Conservation (phyloP, 2,329 filamentous ascomycete genomes). For the Stemphylium beticola region DNA sequence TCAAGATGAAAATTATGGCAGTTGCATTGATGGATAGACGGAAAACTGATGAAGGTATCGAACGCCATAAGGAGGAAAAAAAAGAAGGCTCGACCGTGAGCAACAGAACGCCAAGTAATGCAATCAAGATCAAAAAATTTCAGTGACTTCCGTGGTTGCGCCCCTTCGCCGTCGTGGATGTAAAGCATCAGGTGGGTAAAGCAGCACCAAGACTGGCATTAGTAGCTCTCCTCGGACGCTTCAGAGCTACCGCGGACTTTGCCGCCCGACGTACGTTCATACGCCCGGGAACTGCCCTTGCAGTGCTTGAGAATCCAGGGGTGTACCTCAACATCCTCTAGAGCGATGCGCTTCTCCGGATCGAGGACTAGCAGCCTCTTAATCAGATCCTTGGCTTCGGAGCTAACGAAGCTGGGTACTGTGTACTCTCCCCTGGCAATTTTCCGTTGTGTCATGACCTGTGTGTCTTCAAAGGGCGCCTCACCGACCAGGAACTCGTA, state of each 20-base stretch:
- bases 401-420: conserved; percentile 86
- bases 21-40: conserved; percentile 21
- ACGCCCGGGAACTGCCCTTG: conserved; percentile 52
- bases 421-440: conserved; percentile 92
- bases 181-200: conserved; percentile 20
- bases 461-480: conserved; percentile 95
- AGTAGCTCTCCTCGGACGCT: conserved; percentile 34
- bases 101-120: conserved; percentile 13
- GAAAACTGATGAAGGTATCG: background rate
- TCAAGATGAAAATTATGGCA: too few species aligned
- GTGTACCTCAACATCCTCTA: conserved; percentile 87
- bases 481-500: conserved; percentile 97
- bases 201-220: conserved; percentile 1
- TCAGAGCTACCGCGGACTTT: conserved; percentile 36
- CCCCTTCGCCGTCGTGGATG: conserved; percentile 22
- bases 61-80: background rate
- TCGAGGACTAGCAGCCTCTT: conserved; percentile 88
- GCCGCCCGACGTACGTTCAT: conserved; percentile 36
- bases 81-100: background rate
- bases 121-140: background rate
- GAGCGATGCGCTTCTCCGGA: conserved; percentile 87
- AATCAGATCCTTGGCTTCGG: conserved; percentile 90
- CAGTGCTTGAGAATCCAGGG: conserved; percentile 99
- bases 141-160: conserved; percentile 15
- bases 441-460: conserved; percentile 89